Evolutionary conservation across 1,139 yeast genomes (phyloP).

Genomic region (Yamadazyma conglobata): DNA sequence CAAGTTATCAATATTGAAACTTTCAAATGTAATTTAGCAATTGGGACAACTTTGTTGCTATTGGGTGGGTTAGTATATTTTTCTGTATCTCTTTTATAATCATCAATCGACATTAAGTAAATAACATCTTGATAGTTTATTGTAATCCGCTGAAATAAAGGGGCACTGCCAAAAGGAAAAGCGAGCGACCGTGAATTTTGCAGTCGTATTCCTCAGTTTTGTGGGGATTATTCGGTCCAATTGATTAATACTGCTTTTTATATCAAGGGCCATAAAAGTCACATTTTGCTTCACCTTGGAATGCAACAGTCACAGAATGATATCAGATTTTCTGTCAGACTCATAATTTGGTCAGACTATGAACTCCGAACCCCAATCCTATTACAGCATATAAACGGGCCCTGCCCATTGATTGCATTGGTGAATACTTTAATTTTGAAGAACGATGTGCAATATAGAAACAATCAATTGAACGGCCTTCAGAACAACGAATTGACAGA

Average conservation of each 20-base stretch:
- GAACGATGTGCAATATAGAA: conserved; percentile 27
- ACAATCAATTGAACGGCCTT: conserved; percentile 12
- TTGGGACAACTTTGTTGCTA: conserved; percentile 8
- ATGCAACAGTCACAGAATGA: no score
- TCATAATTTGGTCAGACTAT: conserved; percentile 30
- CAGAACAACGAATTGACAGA: conserved; percentile 6
- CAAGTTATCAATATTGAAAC: conserved; percentile 25
- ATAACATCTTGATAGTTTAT: no score
- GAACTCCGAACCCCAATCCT: conserved; percentile 52
- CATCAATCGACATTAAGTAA: no score
- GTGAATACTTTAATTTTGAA: conserved; percentile 63
- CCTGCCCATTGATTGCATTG: conserved; percentile 85
- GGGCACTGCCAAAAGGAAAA: no score
- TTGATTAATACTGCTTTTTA: no score
- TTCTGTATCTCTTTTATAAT: no score
- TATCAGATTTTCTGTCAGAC: conserved; percentile 21
- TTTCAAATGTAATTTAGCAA: conserved; percentile 21
- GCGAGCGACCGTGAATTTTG: no score
- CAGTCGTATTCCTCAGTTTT: no score
- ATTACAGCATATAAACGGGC: conserved; percentile 82
- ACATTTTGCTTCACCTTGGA: no score
- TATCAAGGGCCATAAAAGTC: no score
- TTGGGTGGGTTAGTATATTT: conserved; percentile 1
- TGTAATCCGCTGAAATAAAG: no score
- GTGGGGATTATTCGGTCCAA: no score